Base-by-base conservation (phyloP, 306 rosid genomes). In the Crotalaria pallida region DNA sequence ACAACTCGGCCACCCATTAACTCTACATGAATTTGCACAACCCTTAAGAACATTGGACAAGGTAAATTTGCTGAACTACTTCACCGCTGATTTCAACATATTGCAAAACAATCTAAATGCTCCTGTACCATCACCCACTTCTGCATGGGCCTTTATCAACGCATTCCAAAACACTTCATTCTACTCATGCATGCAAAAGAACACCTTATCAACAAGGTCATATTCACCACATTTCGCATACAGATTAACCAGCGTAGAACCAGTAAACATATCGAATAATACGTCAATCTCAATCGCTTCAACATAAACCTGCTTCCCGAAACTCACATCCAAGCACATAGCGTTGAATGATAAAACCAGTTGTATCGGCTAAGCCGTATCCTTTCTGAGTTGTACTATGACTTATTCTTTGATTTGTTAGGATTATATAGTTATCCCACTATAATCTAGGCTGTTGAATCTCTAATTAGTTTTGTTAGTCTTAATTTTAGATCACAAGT, bases 111-210 rank as follows among this genome's bases (percentile, higher is more conserved):
- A 63, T 67, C 49, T 33, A 36, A 79, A 15, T 15, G 63, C 72
- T 73, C 59, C 83, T 60, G 51, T 79, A 18, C 83, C 75, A 60
- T 63, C 17, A 16, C 76, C 72, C 48, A 22, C 43, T 21, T 67
- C 55, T 41, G 76, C 79, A 73, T 73, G 70, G 29, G 75, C 75
- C 67, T 69, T 79, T 27, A 79, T 67, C 72, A 79, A 67, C 45
- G 69, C 79, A 59, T 60, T 79, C 83, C 83, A 79, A 12, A 69
- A 59, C 10, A 79, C 83, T 51, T 67, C 83, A 26, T 73, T 79
- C 55, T 59, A 66, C 65, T 67, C 67, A 8, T 71, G 83, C 79
- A 79, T 49, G 55, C 52, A 52, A 51, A 73, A 79, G 45, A 79
- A 79, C 10, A 73, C 57, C 50, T 57, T 73, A 31, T 73, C 53